phyloP scores from a whole-genome alignment of 345 rosid genomes.

The Brassica carinata region DNA sequence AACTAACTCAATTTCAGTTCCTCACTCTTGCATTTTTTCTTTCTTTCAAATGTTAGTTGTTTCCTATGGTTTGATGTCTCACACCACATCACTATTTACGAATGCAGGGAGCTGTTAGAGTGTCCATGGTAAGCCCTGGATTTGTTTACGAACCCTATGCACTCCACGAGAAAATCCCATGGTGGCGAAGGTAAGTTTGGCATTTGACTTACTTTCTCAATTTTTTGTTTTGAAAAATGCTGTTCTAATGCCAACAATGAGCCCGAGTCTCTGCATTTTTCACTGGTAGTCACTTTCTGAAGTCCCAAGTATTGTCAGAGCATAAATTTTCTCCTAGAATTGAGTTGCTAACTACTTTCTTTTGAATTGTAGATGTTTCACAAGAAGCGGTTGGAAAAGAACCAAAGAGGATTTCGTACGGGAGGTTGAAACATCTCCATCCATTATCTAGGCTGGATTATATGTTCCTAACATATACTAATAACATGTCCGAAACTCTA shows the following conservation, averaged over 20 bases:
- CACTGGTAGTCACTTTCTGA: neutral
- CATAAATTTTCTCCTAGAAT: neutral
- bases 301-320: neutral
- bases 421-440: conserved; percentile 57
- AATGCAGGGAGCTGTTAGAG: conserved; percentile 69
- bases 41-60: neutral
- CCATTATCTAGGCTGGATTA: conserved; percentile 5
- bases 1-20: conserved; percentile 6
- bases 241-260: neutral
- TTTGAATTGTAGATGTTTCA: conserved; percentile 69
- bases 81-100: conserved; percentile 6
- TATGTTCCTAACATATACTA: neutral
- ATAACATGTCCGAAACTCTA: neutral
- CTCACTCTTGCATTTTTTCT: neutral
- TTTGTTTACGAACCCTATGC: conserved; percentile 83
- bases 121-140: conserved; percentile 85
- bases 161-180: conserved; percentile 62
- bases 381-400: conserved; percentile 85
- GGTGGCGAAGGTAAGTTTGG: conserved; percentile 74
- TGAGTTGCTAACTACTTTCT: neutral
- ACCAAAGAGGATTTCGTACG: conserved; percentile 77
- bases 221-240: neutral
- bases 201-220: neutral
- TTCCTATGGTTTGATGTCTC: conserved; percentile 19
- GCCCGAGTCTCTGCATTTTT: neutral